Base-by-base conservation (phyloP, 257 asterid species). In the Cynanchum wilfordii region DNA sequence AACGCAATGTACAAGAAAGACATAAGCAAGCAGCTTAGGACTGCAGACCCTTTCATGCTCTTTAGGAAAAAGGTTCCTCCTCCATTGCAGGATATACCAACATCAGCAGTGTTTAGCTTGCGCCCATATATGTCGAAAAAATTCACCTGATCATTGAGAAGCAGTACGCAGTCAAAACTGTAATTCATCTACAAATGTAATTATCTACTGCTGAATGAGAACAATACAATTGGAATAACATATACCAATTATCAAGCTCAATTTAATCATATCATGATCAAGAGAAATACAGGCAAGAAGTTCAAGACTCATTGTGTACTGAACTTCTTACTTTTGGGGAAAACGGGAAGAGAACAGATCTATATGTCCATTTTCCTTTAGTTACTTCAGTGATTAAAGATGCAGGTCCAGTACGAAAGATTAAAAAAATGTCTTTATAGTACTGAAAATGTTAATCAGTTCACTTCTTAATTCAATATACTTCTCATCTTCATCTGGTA, bases 51-150 rank as follows among this genome's bases (percentile, higher is more conserved):
- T 85, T 72, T 92, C 50, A 58, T 81, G 70, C 81, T 79, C 85
- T 90, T 95, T 52, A 56, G 62, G 84, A 83, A 95, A 88, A 92
- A 95, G 73, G 89, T 86, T 73, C 90, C 93, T 74, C 70, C 86
- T 69, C 83, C 86, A 76, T 81, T 84, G 86, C 99, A 95, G 78
- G 97, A 89, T 33, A 95, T 86, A 58, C 99, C 98, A 86, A 95
- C 99, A 82, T 89, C 90, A 52, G 75, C 78, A 45, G 92, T 89
- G 79, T 95, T 90, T 76, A 95, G 75, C 75, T 90, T 95, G 85
- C 97, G 80, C 40, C 99, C 99, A 66, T 90, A 95, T 79, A 95
- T 80, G 80, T 92, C 96, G 74, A 95, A 90, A 81, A 95, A 92
- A 73, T 86, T 82, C 63, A 95, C 97, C 99, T 95, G 47, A 75